A percentile compares a stretch with the other conserved stretches of the same genome.
Evolutionary conservation across 2,329 filamentous ascomycete genomes (phyloP).

Genomic region (Lizonia empirigonia): DNA sequence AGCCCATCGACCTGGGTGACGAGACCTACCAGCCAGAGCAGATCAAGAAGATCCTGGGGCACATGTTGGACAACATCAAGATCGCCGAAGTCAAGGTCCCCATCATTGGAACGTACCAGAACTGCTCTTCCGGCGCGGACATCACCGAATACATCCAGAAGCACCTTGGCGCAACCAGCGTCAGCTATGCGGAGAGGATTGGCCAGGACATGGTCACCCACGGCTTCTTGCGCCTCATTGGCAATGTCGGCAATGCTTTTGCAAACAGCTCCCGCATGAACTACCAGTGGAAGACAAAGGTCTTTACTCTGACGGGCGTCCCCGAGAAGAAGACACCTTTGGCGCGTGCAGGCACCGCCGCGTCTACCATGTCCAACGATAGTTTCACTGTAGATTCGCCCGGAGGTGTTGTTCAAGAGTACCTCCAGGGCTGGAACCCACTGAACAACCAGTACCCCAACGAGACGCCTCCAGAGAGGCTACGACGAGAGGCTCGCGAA

Average conservation of each 20-base stretch:
- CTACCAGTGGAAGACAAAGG: slow-evolving; percentile 95
- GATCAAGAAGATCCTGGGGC: slow-evolving; percentile 84
- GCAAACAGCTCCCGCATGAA: slow-evolving; percentile 97
- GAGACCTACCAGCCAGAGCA: slow-evolving; percentile 83
- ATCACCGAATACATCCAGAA: slow-evolving; percentile 95
- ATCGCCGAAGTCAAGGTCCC: slow-evolving; percentile 92
- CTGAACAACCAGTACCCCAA: slow-evolving; percentile 90
- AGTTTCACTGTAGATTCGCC: slow-evolving; percentile 74
- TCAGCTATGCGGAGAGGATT: slow-evolving; percentile 91
- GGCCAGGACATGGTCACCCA: slow-evolving; percentile 88
- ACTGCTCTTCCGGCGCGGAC: slow-evolving; percentile 87
- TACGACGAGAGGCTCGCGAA: slow-evolving; percentile 87
- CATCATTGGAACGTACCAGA: slow-evolving; percentile 92
- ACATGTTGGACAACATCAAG: slow-evolving; percentile 86
- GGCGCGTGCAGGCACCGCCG: slow-evolving; percentile 74
- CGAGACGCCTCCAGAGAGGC: slow-evolving; percentile 83
- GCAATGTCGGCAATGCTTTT: slow-evolving; percentile 93
- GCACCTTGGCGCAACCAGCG: slow-evolving; percentile 79
- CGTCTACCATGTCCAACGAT: slow-evolving; percentile 51
- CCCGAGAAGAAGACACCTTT: slow-evolving; percentile 83
- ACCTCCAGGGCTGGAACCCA: slow-evolving; percentile 90
- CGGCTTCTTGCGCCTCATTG: slow-evolving; percentile 87
- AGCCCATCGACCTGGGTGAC: slow-evolving; percentile 88
- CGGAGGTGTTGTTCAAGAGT: slow-evolving; percentile 83
- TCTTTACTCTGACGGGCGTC: slow-evolving; percentile 84